Evolutionary conservation across 805 yeast species (phyloP).

Genomic region (Metschnikowia cerradonensis): DNA sequence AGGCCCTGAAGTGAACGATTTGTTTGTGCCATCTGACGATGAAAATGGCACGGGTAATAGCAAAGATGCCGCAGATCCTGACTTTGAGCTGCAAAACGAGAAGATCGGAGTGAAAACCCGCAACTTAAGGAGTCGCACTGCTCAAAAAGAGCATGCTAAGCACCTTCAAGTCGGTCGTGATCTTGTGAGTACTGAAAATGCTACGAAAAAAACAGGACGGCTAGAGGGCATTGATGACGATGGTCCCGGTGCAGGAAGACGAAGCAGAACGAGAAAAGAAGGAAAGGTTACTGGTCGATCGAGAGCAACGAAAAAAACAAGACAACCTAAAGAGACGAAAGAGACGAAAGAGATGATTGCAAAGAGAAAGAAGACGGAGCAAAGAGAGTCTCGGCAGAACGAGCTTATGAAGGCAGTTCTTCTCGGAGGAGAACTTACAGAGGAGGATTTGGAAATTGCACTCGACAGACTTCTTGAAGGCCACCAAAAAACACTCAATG

Average conservation of each 20-base stretch:
- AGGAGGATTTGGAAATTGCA: conserved; percentile 20
- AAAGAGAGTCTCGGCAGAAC: conserved; percentile 13
- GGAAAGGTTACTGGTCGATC: neutral
- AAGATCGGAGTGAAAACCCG: neutral
- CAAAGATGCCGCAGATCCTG: conserved; percentile 9
- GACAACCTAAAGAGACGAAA: neutral
- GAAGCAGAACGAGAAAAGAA: neutral
- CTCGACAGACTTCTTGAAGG: conserved; percentile 17
- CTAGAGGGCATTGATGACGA: neutral
- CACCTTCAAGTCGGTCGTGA: neutral
- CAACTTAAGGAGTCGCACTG: conserved; percentile 1
- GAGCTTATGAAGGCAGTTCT: conserved; percentile 26
- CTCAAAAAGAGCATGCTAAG: neutral
- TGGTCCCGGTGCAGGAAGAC: neutral
- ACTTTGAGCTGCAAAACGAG: conserved; percentile 8
- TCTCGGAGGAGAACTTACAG: conserved; percentile 30
- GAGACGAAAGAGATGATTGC: neutral
- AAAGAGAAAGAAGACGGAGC: neutral
- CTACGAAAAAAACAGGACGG: neutral
- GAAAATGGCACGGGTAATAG: conserved; percentile 12
- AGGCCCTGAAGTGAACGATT: conserved; percentile 5
- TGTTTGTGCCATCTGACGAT: conserved; percentile 14
- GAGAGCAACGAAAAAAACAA: neutral
- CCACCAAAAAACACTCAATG: conserved; percentile 20
- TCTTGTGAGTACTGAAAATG: neutral